Percentiles rank a stretch among this genome's conserved stretches.
These are phyloP conservation scores for Polytolypa hystricis DNA, from an alignment of 2,329 filamentous ascomycete species.

Conservation along the genomic window DNA sequence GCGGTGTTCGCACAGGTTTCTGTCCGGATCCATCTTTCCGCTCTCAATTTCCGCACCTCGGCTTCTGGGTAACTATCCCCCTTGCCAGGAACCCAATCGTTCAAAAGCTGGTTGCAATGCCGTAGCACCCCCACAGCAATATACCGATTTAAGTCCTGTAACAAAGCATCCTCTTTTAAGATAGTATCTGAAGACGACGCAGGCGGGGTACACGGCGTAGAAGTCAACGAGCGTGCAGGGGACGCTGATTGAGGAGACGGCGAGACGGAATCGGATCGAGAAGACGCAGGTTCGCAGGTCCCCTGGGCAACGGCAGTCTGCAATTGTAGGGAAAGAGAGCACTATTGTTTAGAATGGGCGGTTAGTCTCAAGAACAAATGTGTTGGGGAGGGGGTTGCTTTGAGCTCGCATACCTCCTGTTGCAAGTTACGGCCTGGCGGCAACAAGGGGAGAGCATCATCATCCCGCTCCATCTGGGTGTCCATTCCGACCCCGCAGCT, in stretches of 20 bases:
- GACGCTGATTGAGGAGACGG: not conserved
- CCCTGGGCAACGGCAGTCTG: not conserved
- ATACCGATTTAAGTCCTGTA: slow-evolving; percentile 15
- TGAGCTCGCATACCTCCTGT: too few relatives aligned
- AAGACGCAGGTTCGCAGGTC: not conserved
- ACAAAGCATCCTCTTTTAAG: slow-evolving; percentile 6
- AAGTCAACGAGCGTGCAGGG: not conserved
- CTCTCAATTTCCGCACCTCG: slow-evolving; percentile 20
- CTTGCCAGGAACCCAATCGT: not conserved
- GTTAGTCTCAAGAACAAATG: too few relatives aligned
- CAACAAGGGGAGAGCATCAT: too few relatives aligned
- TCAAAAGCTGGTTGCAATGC: slow-evolving; percentile 6
- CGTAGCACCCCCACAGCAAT: slow-evolving; percentile 24
- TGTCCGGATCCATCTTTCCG: slow-evolving; percentile 27
- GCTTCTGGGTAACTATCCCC: slow-evolving; percentile 11
- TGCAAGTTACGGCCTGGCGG: too few relatives aligned
- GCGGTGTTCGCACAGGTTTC: slow-evolving; percentile 11
- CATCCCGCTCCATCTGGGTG: too few relatives aligned
- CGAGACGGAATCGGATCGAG: not conserved
- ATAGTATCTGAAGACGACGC: not conserved
- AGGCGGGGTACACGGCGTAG: not conserved
- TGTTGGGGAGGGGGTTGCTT: too few relatives aligned
- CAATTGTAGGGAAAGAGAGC: too few relatives aligned
- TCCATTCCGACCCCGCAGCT: too few relatives aligned
- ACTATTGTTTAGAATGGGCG: too few relatives aligned